Base-by-base conservation (phyloP, 164 flowering plant genomes). In the Sedum album region DNA sequence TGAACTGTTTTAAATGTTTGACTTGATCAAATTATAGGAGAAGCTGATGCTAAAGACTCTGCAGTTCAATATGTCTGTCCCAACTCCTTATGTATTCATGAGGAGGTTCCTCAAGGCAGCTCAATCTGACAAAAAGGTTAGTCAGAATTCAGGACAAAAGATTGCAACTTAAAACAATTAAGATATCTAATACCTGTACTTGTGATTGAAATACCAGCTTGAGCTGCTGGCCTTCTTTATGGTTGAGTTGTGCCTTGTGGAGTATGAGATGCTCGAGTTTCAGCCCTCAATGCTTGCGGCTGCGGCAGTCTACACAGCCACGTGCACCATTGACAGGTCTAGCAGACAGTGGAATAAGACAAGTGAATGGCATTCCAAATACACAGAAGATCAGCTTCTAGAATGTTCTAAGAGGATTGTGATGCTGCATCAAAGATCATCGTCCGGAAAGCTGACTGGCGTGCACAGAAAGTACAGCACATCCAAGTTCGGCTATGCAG, bases 101-200 rank as follows among this genome's bases (percentile, higher is more conserved):
- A 63, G 62, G 70, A 76, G 90, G 77, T 86, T 80, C 65, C 85
- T 86, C 53, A 86, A 86, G 79, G 90, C 90, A 69, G 86, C 90
- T 68, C 85, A 86, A 72, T 77, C 82, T 20, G 86, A 86, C 73
- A 77, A 74, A 65, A 83, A 81, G 77, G 88, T 84, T 6, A 33
- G 73, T 49, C 61, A 14, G 1, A 6, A 48, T 11, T 36, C 28
- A 18, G 5, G 20, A 46, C 51, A n/a, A n/a, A n/a, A n/a, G n/a
- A n/a, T n/a, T n/a, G n/a, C n/a, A n/a, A n/a, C n/a, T 35, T 41
- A 41, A 13, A 11, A 7, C 8, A 41, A 41, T 11, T 14, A 2
- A 7, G 36, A 7, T 20, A n/a, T 11, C 17, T 8, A 11, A 49
- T 25, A 26, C 14, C 11, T 25, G 25, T 28, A 5, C 53, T 26